phyloP scores from a whole-genome alignment of 2,329 filamentous ascomycete species.

The Saccharata proteae region DNA sequence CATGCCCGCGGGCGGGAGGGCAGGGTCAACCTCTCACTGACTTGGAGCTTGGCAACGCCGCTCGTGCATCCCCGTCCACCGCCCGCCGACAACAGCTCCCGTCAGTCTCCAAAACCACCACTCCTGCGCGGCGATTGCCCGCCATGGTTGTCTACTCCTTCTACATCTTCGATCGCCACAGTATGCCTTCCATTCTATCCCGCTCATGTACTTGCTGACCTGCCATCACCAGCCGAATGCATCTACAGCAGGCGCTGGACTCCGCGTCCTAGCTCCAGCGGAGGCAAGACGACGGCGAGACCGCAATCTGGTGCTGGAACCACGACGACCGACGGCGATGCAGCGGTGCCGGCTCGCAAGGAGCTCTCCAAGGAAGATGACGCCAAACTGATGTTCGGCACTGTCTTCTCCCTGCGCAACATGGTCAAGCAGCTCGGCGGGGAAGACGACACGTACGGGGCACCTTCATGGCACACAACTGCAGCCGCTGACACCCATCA shows the following conservation, averaged over 20 bases:
- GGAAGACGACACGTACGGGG: conserved; percentile 61
- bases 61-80: no score
- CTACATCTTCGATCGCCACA: conserved; percentile 98
- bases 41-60: no score
- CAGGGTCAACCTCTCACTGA: no score
- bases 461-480: background rate
- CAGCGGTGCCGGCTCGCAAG: conserved; percentile 19
- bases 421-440: conserved; percentile 94
- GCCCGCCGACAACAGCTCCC: background rate
- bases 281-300: conserved; percentile 35
- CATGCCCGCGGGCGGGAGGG: no score
- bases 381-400: conserved; percentile 90
- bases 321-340: conserved; percentile 32
- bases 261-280: conserved; percentile 37
- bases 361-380: conserved; percentile 58
- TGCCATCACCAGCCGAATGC: conserved; percentile 66
- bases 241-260: conserved; percentile 89
- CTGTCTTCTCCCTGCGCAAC: conserved; percentile 89
- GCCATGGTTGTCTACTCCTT: conserved; percentile 92
- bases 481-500: background rate
- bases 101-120: background rate
- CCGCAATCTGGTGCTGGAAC: conserved; percentile 35
- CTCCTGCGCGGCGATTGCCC: conserved; percentile 10
- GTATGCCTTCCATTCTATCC: conserved; percentile 41
- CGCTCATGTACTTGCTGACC: conserved; percentile 5